A percentile compares a stretch with the other conserved stretches of the same genome.
These are phyloP conservation scores for Saccharomycopsis guyanensis DNA, from an alignment of 805 yeast species.

Conservation along the genomic window DNA sequence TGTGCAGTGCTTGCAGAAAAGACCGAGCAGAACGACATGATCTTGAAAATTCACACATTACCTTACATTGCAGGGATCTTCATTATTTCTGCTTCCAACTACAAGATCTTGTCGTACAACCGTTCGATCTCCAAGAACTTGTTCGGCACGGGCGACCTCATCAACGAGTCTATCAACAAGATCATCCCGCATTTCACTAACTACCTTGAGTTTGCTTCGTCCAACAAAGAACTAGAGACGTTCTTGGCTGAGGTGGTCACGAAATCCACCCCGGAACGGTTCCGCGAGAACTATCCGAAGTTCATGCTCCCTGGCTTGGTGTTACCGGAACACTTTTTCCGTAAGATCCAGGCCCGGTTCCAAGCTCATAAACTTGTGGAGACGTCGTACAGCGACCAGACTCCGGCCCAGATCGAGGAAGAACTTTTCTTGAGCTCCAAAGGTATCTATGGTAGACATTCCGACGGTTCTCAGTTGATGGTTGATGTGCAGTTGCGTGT, in stretches of 20 bases:
- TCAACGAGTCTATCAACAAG: slow-evolving; percentile 42
- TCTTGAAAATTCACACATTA: slow-evolving; percentile 63
- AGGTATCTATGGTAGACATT: slow-evolving; percentile 63
- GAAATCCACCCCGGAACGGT: slow-evolving; percentile 17
- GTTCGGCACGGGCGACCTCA: slow-evolving; percentile 51
- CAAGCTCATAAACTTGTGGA: slow-evolving; percentile 20
- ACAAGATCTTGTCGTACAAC: slow-evolving; percentile 62
- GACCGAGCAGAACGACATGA: slow-evolving; percentile 40
- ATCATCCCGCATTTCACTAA: slow-evolving; percentile 58
- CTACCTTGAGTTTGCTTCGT: slow-evolving; percentile 34
- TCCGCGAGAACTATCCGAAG: slow-evolving; percentile 5
- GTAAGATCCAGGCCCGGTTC: slow-evolving; percentile 51
- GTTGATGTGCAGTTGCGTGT: slow-evolving; percentile 81
- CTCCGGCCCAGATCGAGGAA: slow-evolving; percentile 32
- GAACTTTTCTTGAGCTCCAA: slow-evolving; percentile 52
- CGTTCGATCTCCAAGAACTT: slow-evolving; percentile 69
- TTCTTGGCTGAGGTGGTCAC: slow-evolving; percentile 22
- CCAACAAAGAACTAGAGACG: slow-evolving; percentile 21
- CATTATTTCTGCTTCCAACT: slow-evolving; percentile 44
- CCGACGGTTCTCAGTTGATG: slow-evolving; percentile 56
- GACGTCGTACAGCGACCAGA: slow-evolving; percentile 6
- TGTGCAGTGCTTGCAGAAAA: slow-evolving; percentile 64
- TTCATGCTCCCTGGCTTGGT: slow-evolving; percentile 57
- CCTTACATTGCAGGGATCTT: slow-evolving; percentile 87
- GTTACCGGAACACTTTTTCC: slow-evolving; percentile 84